phyloP scores from a whole-genome alignment of 1,284 basidiomycete genomes.

The Coniophora puteana region DNA sequence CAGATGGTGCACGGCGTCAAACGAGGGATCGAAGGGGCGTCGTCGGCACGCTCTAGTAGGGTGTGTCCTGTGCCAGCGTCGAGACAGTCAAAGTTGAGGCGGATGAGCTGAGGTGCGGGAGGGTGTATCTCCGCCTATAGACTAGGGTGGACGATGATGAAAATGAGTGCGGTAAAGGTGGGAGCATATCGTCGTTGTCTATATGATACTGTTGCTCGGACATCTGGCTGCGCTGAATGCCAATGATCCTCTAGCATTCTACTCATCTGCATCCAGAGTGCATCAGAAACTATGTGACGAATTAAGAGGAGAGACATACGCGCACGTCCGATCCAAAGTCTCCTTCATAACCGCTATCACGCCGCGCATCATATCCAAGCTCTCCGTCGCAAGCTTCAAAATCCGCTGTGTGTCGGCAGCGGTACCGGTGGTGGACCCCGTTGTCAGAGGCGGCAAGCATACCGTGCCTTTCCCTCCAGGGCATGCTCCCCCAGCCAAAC shows the following conservation, averaged over 20 bases:
- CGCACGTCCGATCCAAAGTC: constrained; percentile 83
- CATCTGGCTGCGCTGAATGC: constrained; percentile 56
- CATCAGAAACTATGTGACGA: constrained; percentile 6
- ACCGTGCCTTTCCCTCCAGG: constrained; percentile 11
- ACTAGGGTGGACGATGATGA: no score
- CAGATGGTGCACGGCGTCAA: no score
- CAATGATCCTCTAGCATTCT: constrained; percentile 69
- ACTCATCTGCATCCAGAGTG: constrained; percentile 56
- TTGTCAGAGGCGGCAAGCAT: constrained; percentile 37
- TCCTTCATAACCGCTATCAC: constrained; percentile 87
- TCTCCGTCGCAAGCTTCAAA: constrained; percentile 83
- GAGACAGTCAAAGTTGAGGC: no score
- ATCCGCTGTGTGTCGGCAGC: constrained; percentile 79
- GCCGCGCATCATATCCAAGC: constrained; percentile 86
- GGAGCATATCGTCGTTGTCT: constrained; percentile 12
- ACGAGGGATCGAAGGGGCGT: no score
- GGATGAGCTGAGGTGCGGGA: no score
- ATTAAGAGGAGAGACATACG: constrained; percentile 45
- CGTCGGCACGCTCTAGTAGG: no score
- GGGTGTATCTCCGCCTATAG: no score
- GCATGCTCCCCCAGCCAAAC: constrained; percentile 31
- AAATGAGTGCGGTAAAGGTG: not conserved
- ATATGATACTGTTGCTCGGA: constrained; percentile 13
- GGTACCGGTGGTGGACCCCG: constrained; percentile 55
- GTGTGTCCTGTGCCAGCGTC: no score